phyloP scores from a whole-genome alignment of 1,284 basidiomycete species.

The Takashimella tepidaria region DNA sequence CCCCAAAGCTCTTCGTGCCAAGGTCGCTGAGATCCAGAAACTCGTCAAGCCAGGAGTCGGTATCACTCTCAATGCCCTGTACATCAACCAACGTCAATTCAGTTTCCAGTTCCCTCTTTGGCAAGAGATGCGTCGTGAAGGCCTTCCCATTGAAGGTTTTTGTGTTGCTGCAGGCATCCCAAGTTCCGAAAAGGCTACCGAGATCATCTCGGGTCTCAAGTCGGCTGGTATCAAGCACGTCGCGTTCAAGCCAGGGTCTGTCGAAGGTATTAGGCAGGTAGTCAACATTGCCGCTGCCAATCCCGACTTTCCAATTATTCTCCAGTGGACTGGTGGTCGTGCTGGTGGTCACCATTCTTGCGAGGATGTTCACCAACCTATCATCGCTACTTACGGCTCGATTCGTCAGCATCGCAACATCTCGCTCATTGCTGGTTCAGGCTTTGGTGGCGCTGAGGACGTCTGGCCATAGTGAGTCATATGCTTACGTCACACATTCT shows the following conservation, averaged over 20 bases:
- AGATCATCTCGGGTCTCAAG: constrained; percentile 77
- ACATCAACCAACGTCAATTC: constrained; percentile 98
- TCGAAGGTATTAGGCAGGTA: constrained; percentile 95
- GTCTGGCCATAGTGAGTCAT: constrained; percentile 75
- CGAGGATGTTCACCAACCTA: constrained; percentile 97
- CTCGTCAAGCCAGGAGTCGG: constrained; percentile 80
- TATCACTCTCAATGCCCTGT: constrained; percentile 88
- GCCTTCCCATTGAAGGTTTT: constrained; percentile 93
- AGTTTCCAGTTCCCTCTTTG: constrained; percentile 94
- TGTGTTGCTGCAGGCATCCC: constrained; percentile 96
- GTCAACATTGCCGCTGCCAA: constrained; percentile 91
- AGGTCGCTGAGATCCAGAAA: constrained; percentile 81
- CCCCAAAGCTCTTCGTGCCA: constrained; percentile 75
- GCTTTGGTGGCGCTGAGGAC: constrained; percentile 92
- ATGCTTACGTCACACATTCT: too few species aligned
- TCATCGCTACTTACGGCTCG: constrained; percentile 80
- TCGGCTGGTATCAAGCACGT: constrained; percentile 86
- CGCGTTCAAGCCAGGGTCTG: constrained; percentile 94
- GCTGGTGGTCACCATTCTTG: constrained; percentile 98
- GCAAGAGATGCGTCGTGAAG: constrained; percentile 95
- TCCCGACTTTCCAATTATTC: constrained; percentile 94
- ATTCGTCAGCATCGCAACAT: constrained; percentile 89
- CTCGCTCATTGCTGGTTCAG: constrained; percentile 88
- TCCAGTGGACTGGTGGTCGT: constrained; percentile 98
- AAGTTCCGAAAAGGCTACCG: constrained; percentile 84